A percentile compares a stretch with the other conserved stretches of the same genome.
Conservation (phyloP, 331 rosid species). For the Acacia concinna region DNA sequence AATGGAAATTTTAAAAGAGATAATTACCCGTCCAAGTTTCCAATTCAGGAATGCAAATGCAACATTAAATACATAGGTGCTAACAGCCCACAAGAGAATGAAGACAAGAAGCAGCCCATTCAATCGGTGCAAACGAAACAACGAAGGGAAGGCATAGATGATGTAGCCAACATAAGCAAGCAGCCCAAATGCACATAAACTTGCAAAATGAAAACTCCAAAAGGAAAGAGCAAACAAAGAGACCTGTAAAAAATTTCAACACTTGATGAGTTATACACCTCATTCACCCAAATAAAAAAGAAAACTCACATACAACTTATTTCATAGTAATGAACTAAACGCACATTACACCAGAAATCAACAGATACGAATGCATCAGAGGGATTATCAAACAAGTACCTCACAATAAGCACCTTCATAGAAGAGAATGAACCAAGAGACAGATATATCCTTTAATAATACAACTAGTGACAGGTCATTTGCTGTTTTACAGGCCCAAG, state of each 20-base stretch:
- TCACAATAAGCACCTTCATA: constrained; percentile 17
- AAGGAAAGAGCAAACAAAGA: constrained; percentile 88
- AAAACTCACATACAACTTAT: neutral
- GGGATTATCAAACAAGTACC: constrained; percentile 13
- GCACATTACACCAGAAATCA: constrained; percentile 19
- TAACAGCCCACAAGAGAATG: constrained; percentile 98
- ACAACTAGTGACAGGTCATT: constrained; percentile 10
- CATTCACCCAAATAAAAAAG: neutral
- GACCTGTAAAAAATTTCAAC: constrained; percentile 56
- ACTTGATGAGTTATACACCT: constrained; percentile 13
- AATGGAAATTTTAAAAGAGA: constrained; percentile 28
- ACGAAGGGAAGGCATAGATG: constrained; percentile 82
- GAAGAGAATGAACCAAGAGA: neutral
- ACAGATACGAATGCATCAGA: constrained; percentile 17
- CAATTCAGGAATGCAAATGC: constrained; percentile 75
- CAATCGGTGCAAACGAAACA: constrained; percentile 84
- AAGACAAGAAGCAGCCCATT: constrained; percentile 97
- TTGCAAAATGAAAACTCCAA: constrained; percentile 98
- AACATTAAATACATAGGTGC: constrained; percentile 96
- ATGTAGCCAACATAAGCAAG: constrained; percentile 94
- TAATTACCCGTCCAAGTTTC: constrained; percentile 87
- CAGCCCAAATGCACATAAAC: constrained; percentile 92
- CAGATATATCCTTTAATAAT: constrained; percentile 17
- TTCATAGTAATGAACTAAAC: constrained; percentile 17
- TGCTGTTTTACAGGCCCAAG: neutral